Conservation (phyloP, 2,329 filamentous ascomycete genomes). For the Fonsecaea monophora region DNA sequence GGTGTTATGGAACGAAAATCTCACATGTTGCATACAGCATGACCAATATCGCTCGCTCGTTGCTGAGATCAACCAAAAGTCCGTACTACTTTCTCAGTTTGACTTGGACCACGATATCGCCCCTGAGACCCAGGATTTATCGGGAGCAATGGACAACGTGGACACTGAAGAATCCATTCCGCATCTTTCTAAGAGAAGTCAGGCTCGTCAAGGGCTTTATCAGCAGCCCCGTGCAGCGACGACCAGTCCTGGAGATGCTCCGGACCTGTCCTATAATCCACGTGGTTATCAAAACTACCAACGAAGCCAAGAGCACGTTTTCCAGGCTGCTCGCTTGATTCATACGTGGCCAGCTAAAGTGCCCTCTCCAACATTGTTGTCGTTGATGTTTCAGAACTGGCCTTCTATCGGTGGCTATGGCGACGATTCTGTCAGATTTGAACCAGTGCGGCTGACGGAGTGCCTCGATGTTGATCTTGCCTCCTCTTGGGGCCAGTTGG, state of each 20-base stretch:
- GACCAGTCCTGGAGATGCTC: conserved; percentile 30
- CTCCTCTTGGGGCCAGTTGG: conserved; percentile 23
- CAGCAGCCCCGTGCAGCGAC: conserved; percentile 22
- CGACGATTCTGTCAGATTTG: conserved; percentile 18
- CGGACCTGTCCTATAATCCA: conserved; percentile 6
- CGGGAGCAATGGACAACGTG: not conserved
- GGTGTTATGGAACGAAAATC: conserved; percentile 50
- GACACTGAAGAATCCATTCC: conserved; percentile 2
- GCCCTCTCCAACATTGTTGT: conserved; percentile 13
- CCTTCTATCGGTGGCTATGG: conserved; percentile 28
- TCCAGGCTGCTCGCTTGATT: conserved; percentile 17
- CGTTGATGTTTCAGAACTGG: conserved; percentile 21
- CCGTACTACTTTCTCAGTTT: conserved; percentile 46
- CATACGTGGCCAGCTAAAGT: conserved; percentile 16
- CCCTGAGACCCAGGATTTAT: conserved; percentile 15
- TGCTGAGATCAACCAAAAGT: conserved; percentile 47
- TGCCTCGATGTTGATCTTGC: conserved; percentile 17
- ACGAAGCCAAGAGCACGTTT: conserved; percentile 20
- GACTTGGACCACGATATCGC: conserved; percentile 44
- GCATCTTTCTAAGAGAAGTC: conserved; percentile 13
- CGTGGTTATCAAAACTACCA: conserved; percentile 17
- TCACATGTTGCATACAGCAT: conserved; percentile 57
- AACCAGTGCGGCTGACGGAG: conserved; percentile 20
- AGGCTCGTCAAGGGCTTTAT: not conserved
- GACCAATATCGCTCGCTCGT: conserved; percentile 16